Conservation (phyloP, 129 eudicot species). For the Dittrichia graveolens region DNA sequence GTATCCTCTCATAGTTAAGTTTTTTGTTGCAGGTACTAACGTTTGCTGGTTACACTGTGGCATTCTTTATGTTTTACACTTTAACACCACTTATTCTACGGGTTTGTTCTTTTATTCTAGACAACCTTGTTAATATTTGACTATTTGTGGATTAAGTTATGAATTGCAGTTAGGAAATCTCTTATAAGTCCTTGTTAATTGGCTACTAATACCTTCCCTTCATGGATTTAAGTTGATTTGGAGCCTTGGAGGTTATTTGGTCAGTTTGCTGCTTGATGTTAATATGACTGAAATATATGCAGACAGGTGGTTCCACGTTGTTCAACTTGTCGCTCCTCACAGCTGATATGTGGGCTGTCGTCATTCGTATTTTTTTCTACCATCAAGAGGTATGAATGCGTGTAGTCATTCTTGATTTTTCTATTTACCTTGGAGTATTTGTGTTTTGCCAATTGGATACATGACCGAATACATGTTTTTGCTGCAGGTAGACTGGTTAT, state of each 20-base stretch:
- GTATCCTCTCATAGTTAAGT: background rate
- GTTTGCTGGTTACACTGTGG: conserved; percentile 54
- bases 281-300: conserved; percentile 13
- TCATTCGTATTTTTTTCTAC: conserved; percentile 73
- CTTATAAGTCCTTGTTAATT: no score
- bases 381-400: conserved; percentile 54
- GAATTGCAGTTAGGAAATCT: background rate
- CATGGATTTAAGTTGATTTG: background rate
- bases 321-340: conserved; percentile 86
- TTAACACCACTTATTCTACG: conserved; percentile 61
- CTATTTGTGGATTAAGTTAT: background rate
- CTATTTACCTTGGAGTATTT: background rate
- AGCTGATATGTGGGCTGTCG: conserved; percentile 96
- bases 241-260: background rate
- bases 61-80: conserved; percentile 56
- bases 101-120: conserved; percentile 45
- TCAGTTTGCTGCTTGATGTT: background rate
- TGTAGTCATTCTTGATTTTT: background rate
- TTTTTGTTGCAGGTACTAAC: conserved; percentile 47
- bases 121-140: background rate
- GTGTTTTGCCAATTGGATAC: background rate
- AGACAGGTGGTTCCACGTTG: conserved; percentile 80
- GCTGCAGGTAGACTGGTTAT: conserved; percentile 88
- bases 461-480: background rate
- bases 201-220: no score